Evolutionary conservation across 305 asterid genomes (phyloP).

Genomic region (Ilex paraguariensis): DNA sequence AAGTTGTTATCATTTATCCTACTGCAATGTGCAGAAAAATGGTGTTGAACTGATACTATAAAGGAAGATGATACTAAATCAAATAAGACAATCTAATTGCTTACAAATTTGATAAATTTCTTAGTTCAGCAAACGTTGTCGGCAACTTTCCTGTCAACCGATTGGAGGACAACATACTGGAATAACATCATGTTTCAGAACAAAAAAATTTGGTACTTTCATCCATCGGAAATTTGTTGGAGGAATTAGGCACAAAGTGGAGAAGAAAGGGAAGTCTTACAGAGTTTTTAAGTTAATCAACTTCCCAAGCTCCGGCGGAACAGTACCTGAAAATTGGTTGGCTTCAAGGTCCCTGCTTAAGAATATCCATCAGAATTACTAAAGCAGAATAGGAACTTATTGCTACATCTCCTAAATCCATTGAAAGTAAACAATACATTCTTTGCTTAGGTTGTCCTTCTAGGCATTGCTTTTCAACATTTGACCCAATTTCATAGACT

Average conservation of each 20-base stretch:
- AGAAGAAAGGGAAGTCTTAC: constrained; percentile 41
- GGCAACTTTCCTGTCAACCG: constrained; percentile 64
- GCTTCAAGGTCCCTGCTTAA: constrained; percentile 80
- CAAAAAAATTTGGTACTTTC: constrained; percentile 3
- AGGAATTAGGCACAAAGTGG: constrained; percentile 6
- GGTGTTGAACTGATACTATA: constrained; percentile 13
- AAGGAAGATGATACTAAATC: neutral
- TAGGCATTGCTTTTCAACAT: too few relatives aligned
- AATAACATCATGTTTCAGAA: constrained; percentile 15
- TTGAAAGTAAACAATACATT: neutral
- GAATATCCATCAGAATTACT: constrained; percentile 9
- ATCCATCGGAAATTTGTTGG: constrained; percentile 9
- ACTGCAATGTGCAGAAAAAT: constrained; percentile 35
- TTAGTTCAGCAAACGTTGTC: constrained; percentile 47
- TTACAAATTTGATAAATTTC: constrained; percentile 71
- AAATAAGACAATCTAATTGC: constrained; percentile 21
- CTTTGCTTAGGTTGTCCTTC: neutral
- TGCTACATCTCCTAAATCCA: too few relatives aligned
- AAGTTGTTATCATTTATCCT: constrained; percentile 77
- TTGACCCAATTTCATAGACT: neutral
- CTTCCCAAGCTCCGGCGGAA: constrained; percentile 74
- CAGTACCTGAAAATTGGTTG: constrained; percentile 66
- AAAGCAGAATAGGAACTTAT: neutral
- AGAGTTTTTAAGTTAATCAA: constrained; percentile 49
- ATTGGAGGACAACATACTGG: constrained; percentile 86